Evolutionary conservation across 73 alveolate genomes (phyloP).

Genomic region (Effrenium voratum): DNA sequence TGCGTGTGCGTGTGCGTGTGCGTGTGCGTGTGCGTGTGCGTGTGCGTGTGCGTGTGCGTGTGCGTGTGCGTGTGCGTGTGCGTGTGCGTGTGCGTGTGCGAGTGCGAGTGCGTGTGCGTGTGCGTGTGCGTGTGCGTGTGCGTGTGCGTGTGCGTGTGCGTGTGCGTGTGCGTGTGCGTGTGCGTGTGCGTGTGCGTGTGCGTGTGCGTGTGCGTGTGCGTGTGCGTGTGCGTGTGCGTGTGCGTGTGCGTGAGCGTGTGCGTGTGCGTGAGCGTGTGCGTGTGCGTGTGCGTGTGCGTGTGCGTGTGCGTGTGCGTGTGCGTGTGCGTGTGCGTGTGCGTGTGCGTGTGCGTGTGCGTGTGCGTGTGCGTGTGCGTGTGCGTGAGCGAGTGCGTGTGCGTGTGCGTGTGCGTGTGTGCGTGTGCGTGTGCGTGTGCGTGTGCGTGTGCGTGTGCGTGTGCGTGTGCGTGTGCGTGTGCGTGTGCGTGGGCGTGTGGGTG

Average conservation of each 20-base stretch:
- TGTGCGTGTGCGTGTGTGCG: neutral
- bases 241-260: neutral
- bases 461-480: constrained; percentile 12
- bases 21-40: neutral
- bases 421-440: constrained; percentile 10
- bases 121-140: neutral
- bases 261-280: neutral
- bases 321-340: neutral
- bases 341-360: no score
- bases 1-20: neutral
- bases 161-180: neutral
- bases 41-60: neutral
- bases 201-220: neutral
- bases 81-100: no score
- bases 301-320: neutral
- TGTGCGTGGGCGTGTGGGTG: no score
- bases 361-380: no score
- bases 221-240: neutral
- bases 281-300: neutral
- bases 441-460: constrained; percentile 10
- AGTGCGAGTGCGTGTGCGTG: neutral
- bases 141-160: neutral
- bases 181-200: neutral
- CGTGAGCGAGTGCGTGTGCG: neutral
- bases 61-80: neutral